phyloP scores from a whole-genome alignment of 2,329 filamentous ascomycete species.

The Achaetomium macrosporum region DNA sequence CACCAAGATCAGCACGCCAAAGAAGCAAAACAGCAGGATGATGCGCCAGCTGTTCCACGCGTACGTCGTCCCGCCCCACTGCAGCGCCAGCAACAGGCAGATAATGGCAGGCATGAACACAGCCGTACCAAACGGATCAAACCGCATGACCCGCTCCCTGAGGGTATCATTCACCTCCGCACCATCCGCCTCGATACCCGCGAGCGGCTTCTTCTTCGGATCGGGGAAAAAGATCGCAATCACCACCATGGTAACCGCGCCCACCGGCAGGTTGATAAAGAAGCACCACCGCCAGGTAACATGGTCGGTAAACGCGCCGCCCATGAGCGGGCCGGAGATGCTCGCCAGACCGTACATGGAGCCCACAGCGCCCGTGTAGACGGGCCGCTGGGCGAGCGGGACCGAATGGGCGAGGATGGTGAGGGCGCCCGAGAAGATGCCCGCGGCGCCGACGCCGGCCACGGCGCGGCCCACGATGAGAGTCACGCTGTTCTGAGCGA shows the following conservation, averaged over 20 bases:
- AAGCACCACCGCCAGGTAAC: slow-evolving; percentile 34
- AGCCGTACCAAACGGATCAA: slow-evolving; percentile 26
- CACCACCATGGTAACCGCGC: slow-evolving; percentile 28
- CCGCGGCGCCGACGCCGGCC: slow-evolving; percentile 34
- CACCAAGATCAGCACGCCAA: slow-evolving; percentile 28
- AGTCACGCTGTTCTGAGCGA: slow-evolving; percentile 27
- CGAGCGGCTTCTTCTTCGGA: slow-evolving; percentile 13
- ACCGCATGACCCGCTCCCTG: slow-evolving; percentile 21
- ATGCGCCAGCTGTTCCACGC: slow-evolving; percentile 34
- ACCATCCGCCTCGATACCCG: too few relatives aligned
- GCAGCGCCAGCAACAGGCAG: slow-evolving; percentile 42
- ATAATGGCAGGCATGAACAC: slow-evolving; percentile 33
- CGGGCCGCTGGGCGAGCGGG: slow-evolving; percentile 23
- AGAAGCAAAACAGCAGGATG: slow-evolving; percentile 34
- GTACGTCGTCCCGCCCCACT: slow-evolving; percentile 41
- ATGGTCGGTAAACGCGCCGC: slow-evolving; percentile 27
- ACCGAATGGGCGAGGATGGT: slow-evolving; percentile 33
- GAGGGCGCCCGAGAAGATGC: slow-evolving; percentile 37
- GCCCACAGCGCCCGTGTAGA: slow-evolving; percentile 35
- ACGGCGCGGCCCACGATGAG: slow-evolving; percentile 29
- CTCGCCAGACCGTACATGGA: slow-evolving; percentile 40
- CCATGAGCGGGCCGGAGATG: slow-evolving; percentile 26
- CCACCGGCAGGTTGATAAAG: slow-evolving; percentile 33
- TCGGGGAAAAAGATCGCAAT: slow-evolving; percentile 27
- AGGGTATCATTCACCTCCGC: slow-evolving; percentile 16